Evolutionary conservation across 345 rosid species (phyloP).

Genomic region (Hirschfeldia incana): DNA sequence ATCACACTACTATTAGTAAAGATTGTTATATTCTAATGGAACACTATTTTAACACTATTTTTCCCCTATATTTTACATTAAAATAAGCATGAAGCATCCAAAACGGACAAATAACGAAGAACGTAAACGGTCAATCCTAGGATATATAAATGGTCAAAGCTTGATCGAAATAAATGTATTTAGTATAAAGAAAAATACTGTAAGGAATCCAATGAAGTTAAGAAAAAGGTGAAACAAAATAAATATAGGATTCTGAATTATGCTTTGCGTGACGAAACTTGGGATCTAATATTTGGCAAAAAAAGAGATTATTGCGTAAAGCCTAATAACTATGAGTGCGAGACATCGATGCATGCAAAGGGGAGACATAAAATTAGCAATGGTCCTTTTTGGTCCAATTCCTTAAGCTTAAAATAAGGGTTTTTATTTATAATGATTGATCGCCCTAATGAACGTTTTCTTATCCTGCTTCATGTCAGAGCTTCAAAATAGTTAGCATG

Average conservation of each 20-base stretch:
- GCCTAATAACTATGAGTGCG: constrained; percentile 34
- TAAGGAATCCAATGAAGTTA: constrained; percentile 21
- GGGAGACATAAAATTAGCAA: constrained; percentile 33
- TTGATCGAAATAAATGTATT: no score
- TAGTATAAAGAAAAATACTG: no score
- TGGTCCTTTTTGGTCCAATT: constrained; percentile 39
- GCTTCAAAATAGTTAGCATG: constrained; percentile 17
- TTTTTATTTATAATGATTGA: constrained; percentile 1
- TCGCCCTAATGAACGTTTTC: not conserved
- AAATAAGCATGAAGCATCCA: no score
- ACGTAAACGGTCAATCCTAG: no score
- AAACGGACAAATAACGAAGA: no score
- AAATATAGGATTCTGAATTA: constrained; percentile 12
- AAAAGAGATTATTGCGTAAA: constrained; percentile 37
- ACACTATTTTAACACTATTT: no score
- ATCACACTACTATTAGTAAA: no score
- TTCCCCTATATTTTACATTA: no score
- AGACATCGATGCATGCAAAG: constrained; percentile 37
- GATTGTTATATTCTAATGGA: no score
- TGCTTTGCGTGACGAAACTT: constrained; percentile 32
- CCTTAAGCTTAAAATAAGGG: constrained; percentile 36
- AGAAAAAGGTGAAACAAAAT: constrained; percentile 3
- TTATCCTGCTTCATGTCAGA: not conserved
- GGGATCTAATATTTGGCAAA: constrained; percentile 31
- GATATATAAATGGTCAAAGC: no score